Percentiles rank a stretch among this genome's conserved stretches.
These are phyloP conservation scores for button mushroom (Agaricus bisporus) DNA, from an alignment of 768 basidiomycete genomes.

Conservation along the genomic window DNA sequence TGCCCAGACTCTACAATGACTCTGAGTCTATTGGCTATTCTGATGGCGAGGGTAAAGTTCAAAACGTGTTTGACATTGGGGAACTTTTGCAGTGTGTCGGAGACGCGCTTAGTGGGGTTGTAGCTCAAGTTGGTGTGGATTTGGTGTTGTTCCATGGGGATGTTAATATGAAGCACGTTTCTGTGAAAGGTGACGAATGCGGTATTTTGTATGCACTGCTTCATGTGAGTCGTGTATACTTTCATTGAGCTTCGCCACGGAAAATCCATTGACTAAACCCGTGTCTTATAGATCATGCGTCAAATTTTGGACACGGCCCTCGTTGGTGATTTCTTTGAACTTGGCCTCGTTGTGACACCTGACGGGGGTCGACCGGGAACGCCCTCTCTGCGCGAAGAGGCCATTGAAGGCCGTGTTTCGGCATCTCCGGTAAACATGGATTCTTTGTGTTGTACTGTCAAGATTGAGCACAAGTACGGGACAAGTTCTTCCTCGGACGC, in stretches of 20 bases:
- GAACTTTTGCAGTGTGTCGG: constrained; percentile 87
- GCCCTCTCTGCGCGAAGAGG: constrained; percentile 14
- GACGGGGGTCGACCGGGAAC: constrained; percentile 8
- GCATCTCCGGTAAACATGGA: constrained; percentile 23
- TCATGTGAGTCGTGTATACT: constrained; percentile 56
- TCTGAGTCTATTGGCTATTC: constrained; percentile 8
- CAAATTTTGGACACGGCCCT: constrained; percentile 71
- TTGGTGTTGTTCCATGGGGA: constrained; percentile 89
- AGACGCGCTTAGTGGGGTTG: constrained; percentile 79
- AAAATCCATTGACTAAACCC: background rate
- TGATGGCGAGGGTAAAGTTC: constrained; percentile 11
- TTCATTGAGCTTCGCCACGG: constrained; percentile 13
- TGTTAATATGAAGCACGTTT: constrained; percentile 80
- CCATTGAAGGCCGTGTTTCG: constrained; percentile 14
- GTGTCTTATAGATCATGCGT: constrained; percentile 58
- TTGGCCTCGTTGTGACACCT: constrained; percentile 60
- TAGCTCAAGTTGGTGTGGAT: constrained; percentile 82
- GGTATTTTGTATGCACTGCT: constrained; percentile 76
- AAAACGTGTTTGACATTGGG: constrained; percentile 86
- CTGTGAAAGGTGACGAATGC: constrained; percentile 80
- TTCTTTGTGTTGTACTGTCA: constrained; percentile 35
- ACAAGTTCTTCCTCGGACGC: constrained; percentile 14
- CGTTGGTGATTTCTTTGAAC: constrained; percentile 76
- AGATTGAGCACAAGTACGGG: constrained; percentile 44
- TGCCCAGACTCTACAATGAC: constrained; percentile 46